Evolutionary conservation across 2,329 filamentous ascomycete genomes (phyloP), one percentile per base, ranked within the genome.

Genomic region (Orbilia javanica): DNA sequence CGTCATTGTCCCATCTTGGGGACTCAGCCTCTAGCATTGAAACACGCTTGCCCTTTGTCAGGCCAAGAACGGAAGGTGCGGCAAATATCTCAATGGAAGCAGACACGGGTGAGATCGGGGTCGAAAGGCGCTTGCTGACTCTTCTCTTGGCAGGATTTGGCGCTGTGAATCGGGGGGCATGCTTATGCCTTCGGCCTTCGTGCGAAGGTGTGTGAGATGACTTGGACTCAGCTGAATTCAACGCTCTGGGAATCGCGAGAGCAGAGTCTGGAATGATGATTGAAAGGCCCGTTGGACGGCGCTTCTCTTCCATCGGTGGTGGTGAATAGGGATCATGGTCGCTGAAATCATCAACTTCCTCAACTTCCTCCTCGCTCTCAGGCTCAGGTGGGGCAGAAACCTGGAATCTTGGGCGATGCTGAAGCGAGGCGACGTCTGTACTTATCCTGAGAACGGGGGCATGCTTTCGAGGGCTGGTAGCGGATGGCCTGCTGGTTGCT

Each of bases 31-130:
- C 74, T 10, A 78, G 46, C 75, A 79, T 79, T 20, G 75, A 69
- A 39, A 67, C 18, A 15, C 75, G 75, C 48, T 74, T 55, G 2
- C 75, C 75, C 29, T 52, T 52, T 5, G 64, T 74, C 44, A 74
- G 25, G 5, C 75, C 75, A 29, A 74, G 69, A 25, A 79, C 42
- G 29, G 69, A 74, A 53, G 75, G 68, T 50, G 75, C 70, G 27
- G 75, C 75, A 27, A 79, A 79, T 31, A 79, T 79, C 31, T 79
- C 75, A 63, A 79, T 74, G 10, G 57, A 60, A 11, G 69, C 69
- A 29, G 75, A 74, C 46, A 70, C 63, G 18, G 75, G 75, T 5
- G 75, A 79, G 34, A 79, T 69, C 8, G 75, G 75, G 2, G 75
- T 79, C 20, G 75, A 79, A 13, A 79, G 69, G 3, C 75, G 64